phyloP scores from a whole-genome alignment of 1,139 yeast species.

The Lodderomyces oxycetoniae region DNA sequence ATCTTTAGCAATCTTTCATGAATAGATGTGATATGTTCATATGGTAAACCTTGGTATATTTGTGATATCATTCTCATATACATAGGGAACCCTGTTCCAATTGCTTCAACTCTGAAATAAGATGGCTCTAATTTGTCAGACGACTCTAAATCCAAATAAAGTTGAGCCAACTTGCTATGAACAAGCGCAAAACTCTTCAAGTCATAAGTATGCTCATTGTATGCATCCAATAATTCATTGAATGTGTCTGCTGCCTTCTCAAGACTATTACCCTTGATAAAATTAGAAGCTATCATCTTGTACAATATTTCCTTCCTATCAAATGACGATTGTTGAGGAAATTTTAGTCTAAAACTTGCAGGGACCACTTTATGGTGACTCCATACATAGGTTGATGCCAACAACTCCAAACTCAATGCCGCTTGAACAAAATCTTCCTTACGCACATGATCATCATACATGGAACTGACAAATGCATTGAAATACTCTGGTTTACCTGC shows the following conservation, averaged over 20 bases:
- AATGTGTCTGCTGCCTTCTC: slow-evolving; percentile 77
- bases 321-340: slow-evolving; percentile 77
- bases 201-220: slow-evolving; percentile 70
- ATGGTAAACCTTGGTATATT: slow-evolving; percentile 82
- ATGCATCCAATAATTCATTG: slow-evolving; percentile 72
- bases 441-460: slow-evolving; percentile 60
- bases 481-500: slow-evolving; percentile 79
- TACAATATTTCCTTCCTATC: slow-evolving; percentile 74
- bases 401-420: slow-evolving; percentile 71
- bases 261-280: slow-evolving; percentile 65
- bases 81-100: slow-evolving; percentile 82
- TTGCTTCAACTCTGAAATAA: slow-evolving; percentile 72
- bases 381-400: slow-evolving; percentile 80
- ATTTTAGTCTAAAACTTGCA: slow-evolving; percentile 57
- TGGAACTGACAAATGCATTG: slow-evolving; percentile 69
- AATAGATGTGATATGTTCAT: slow-evolving; percentile 81
- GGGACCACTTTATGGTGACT: slow-evolving; percentile 55
- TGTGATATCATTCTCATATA: slow-evolving; percentile 72
- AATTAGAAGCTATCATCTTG: slow-evolving; percentile 68
- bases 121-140: slow-evolving; percentile 74
- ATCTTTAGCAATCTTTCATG: slow-evolving; percentile 70
- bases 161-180: slow-evolving; percentile 62
- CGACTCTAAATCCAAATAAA: slow-evolving; percentile 64
- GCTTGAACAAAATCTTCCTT: slow-evolving; percentile 75
- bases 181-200: slow-evolving; percentile 72